Evolutionary conservation across 1,139 yeast genomes (phyloP).

Genomic region (Nakaseomyces nivariensis): DNA sequence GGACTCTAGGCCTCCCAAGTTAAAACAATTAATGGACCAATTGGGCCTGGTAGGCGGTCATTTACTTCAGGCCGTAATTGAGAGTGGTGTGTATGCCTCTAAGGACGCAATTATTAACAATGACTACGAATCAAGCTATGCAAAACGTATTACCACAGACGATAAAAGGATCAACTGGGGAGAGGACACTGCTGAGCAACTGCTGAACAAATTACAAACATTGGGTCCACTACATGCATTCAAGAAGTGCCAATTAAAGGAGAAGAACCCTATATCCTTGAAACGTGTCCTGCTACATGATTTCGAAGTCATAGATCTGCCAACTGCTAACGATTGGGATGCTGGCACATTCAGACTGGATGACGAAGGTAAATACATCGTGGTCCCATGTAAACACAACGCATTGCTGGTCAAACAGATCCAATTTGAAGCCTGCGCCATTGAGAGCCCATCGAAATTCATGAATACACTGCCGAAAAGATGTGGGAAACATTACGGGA

Average conservation of each 20-base stretch:
- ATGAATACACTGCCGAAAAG: constrained; percentile 36
- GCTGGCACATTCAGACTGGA: constrained; percentile 32
- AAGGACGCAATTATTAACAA: background rate
- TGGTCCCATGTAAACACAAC: constrained; percentile 39
- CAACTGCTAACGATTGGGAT: background rate
- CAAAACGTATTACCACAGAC: constrained; percentile 23
- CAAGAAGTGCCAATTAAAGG: constrained; percentile 30
- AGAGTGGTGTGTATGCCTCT: background rate
- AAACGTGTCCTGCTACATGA: constrained; percentile 43
- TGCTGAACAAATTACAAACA: constrained; percentile 42
- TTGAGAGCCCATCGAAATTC: constrained; percentile 40
- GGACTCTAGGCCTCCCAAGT: constrained; percentile 11
- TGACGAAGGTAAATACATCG: constrained; percentile 19
- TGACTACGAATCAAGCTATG: background rate
- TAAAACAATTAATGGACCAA: constrained; percentile 31
- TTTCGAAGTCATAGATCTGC: constrained; percentile 12
- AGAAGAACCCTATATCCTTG: constrained; percentile 19
- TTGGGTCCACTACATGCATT: constrained; percentile 51
- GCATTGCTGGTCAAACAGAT: constrained; percentile 30
- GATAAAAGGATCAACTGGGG: constrained; percentile 42
- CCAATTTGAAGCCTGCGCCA: constrained; percentile 46
- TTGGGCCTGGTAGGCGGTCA: constrained; percentile 54
- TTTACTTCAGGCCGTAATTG: constrained; percentile 40
- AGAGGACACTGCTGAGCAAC: constrained; percentile 30
- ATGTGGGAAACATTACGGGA: constrained; percentile 28